Evolutionary conservation across 805 yeast genomes (phyloP).

Genomic region (Yarrowia keelungensis): DNA sequence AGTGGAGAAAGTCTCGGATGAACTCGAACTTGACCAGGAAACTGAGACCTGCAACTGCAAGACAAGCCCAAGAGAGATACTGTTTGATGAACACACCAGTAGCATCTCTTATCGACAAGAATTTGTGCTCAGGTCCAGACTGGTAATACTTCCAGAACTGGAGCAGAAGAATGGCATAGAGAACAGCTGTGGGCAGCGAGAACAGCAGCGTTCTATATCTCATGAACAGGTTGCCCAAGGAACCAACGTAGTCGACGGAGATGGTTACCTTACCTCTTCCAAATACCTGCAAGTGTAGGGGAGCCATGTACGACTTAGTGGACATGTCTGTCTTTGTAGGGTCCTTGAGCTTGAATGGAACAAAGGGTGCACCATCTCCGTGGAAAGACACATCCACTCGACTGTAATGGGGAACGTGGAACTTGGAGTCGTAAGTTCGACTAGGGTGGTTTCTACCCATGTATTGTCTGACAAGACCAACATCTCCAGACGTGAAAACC

Average conservation of each 20-base stretch:
- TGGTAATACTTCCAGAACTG: slow-evolving; percentile 60
- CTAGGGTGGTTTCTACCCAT: slow-evolving; percentile 18
- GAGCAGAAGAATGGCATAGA: slow-evolving; percentile 58
- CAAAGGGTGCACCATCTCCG: slow-evolving; percentile 41
- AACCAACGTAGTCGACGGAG: slow-evolving; percentile 61
- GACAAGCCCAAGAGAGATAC: slow-evolving; percentile 60
- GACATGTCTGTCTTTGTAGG: slow-evolving; percentile 23
- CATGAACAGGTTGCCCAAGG: slow-evolving; percentile 69
- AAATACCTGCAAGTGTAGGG: slow-evolving; percentile 47
- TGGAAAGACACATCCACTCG: slow-evolving; percentile 74
- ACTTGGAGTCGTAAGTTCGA: slow-evolving; percentile 77
- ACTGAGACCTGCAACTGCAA: slow-evolving; percentile 35
- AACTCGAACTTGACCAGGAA: not conserved
- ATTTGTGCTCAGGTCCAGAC: slow-evolving; percentile 48
- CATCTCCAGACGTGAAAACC: not conserved
- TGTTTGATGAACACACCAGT: slow-evolving; percentile 50
- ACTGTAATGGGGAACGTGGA: slow-evolving; percentile 71
- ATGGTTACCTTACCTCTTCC: slow-evolving; percentile 44
- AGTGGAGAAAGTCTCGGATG: slow-evolving; percentile 16
- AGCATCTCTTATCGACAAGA: slow-evolving; percentile 48
- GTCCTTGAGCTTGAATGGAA: slow-evolving; percentile 34
- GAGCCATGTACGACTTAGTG: slow-evolving; percentile 14
- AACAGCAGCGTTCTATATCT: slow-evolving; percentile 76
- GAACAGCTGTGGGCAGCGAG: slow-evolving; percentile 67
- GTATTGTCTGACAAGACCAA: slow-evolving; percentile 17